Conservation (phyloP, 2,329 filamentous ascomycete genomes). For the Pseudomassariella vexata region DNA sequence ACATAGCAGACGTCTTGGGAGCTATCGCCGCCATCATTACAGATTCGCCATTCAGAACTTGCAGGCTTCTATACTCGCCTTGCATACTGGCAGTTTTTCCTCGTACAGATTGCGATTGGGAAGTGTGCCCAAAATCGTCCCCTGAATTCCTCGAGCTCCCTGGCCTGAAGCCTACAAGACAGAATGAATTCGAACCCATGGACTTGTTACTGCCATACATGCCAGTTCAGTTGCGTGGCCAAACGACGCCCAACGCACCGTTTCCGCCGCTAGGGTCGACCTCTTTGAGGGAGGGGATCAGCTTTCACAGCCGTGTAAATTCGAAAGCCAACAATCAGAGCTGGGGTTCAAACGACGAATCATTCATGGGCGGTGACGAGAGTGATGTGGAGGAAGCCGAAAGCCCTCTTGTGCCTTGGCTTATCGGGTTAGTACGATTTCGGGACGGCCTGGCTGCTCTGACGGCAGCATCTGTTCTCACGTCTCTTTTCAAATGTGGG, state of each 20-base stretch:
- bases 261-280: slow-evolving; percentile 49
- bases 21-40: slow-evolving; percentile 72
- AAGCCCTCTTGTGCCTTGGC: slow-evolving; percentile 67
- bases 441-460: slow-evolving; percentile 54
- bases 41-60: slow-evolving; percentile 72
- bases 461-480: slow-evolving; percentile 64
- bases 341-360: slow-evolving; percentile 16
- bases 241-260: slow-evolving; percentile 30
- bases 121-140: slow-evolving; percentile 40
- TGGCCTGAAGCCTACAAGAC: slow-evolving; percentile 40
- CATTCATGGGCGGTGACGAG: slow-evolving; percentile 18
- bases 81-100: slow-evolving; percentile 66
- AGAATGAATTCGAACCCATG: slow-evolving; percentile 46
- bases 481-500: slow-evolving; percentile 63
- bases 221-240: slow-evolving; percentile 30
- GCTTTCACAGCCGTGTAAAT: slow-evolving; percentile 15
- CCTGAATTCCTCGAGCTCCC: slow-evolving; percentile 50
- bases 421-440: slow-evolving; percentile 58
- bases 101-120: slow-evolving; percentile 45
- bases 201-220: slow-evolving; percentile 59
- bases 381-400: slow-evolving; percentile 54
- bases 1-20: slow-evolving; percentile 66
- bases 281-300: slow-evolving; percentile 29
- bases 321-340: slow-evolving; percentile 20
- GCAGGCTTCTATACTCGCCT: slow-evolving; percentile 63